Base-by-base conservation (phyloP, 176 grass and related monocot genomes). In the Carex pumila region DNA sequence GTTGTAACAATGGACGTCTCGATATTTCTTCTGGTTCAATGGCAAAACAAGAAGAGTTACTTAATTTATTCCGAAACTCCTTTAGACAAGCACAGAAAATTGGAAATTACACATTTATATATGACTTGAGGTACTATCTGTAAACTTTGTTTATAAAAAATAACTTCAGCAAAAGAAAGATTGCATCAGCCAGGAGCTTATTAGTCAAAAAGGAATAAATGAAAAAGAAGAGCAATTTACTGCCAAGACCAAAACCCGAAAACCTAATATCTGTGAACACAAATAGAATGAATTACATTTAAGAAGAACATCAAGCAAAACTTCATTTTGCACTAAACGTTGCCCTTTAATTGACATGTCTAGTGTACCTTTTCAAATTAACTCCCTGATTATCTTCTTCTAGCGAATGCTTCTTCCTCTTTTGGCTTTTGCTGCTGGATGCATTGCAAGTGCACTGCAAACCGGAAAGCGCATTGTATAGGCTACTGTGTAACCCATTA, bases 381-480 rank as follows among this genome's bases (percentile, higher is more conserved):
- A 18, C 56, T 22, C 29, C 19, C 18, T 36, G 56, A 34, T 63
- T 39, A 36, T 62, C 31, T 81, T 81, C 57, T 81, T 81, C 19
- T 30, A 18, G 21, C 10, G 31, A 43, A 18, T 62, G 10, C 39
- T 49, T 81, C 37, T 81, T 61, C 11, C 31, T 63, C 59, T 81
- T 13, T n/a, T 22, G 31, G 36, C 21, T 36, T 8, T 18, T 79
- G 15, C 50, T 30, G 10, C 75, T 15, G 2, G 75, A 32, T n/a
- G 12, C 29, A 15, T 31, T 56, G 30, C 78, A 37, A 61, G 17
- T 2, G 17, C 34, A 12, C 32, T 61, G 57, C 31, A 81, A 41
- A 57, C 53, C 7, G 22, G 54, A 81, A 22, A 81, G 78, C 7
- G 78, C 78, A 52, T 81, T 81, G 78, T 61, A 45, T 61, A 81